These are phyloP conservation scores for Microdochium bolleyi DNA, from an alignment of 2,329 filamentous ascomycete genomes.

Conservation along the genomic window DNA sequence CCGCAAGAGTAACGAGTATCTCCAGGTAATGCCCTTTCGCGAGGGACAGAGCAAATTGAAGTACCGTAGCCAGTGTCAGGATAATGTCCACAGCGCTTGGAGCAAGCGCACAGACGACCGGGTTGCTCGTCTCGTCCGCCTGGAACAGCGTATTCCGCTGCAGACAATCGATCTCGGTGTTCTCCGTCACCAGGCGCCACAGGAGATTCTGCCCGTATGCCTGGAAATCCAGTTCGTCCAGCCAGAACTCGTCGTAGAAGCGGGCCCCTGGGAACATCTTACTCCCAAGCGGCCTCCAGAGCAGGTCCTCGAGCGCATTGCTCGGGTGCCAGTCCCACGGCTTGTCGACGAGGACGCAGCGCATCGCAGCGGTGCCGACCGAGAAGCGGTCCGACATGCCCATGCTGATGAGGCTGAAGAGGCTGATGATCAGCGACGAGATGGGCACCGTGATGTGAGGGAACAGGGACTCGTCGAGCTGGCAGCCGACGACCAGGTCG, in stretches of 20 bases:
- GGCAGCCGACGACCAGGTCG: constrained; percentile 9
- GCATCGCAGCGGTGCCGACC: constrained; percentile 8
- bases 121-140: constrained; percentile 6
- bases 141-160: constrained; percentile 8
- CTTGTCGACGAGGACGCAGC: constrained; percentile 10
- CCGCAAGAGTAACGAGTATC: background rate
- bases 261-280: constrained; percentile 6
- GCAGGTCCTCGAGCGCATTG: constrained; percentile 10
- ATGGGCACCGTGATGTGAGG: constrained; percentile 6
- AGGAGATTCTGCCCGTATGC: constrained; percentile 8
- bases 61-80: background rate
- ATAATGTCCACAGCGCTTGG: background rate
- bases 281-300: constrained; percentile 5
- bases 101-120: constrained; percentile 3
- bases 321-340: constrained; percentile 10
- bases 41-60: background rate
- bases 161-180: constrained; percentile 8
- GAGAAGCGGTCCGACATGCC: constrained; percentile 10
- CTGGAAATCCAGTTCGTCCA: constrained; percentile 7
- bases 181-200: constrained; percentile 9
- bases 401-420: constrained; percentile 10
- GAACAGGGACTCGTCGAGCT: constrained; percentile 9
- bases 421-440: constrained; percentile 7
- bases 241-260: constrained; percentile 8
- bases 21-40: background rate